Percentiles rank a stretch among this genome's conserved stretches.
Evolutionary conservation across 2,329 filamentous ascomycete species (phyloP).

Genomic region (Neonectria punicea): DNA sequence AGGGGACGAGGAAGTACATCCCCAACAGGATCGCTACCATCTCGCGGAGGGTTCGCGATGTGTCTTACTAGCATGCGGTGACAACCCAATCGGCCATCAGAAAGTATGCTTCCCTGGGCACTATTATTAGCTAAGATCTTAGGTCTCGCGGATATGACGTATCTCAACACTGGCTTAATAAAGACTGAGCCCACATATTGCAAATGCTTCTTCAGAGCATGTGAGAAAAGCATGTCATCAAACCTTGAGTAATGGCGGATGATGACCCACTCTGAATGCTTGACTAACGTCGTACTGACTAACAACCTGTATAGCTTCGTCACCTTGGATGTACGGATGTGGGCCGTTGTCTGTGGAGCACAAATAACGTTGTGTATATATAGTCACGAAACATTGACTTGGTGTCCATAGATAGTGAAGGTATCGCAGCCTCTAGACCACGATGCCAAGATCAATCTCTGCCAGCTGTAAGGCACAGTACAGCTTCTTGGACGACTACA

Average conservation of each 20-base stretch:
- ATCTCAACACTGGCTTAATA: background rate
- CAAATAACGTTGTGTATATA: background rate
- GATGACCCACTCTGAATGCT: constrained; percentile 9
- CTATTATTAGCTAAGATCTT: too few relatives aligned
- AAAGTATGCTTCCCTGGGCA: too few relatives aligned
- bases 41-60: too few relatives aligned
- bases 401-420: background rate
- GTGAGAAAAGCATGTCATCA: constrained; percentile 12
- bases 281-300: constrained; percentile 39
- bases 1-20: too few relatives aligned
- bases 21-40: too few relatives aligned
- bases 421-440: too few relatives aligned
- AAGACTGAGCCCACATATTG: background rate
- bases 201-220: background rate
- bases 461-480: constrained; percentile 44
- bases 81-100: too few relatives aligned
- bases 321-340: constrained; percentile 19
- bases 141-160: too few relatives aligned
- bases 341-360: constrained; percentile 27
- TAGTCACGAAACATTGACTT: background rate
- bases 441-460: constrained; percentile 35
- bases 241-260: constrained; percentile 12
- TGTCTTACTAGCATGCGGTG: too few relatives aligned
- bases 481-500: constrained; percentile 63
- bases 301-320: constrained; percentile 28